These are phyloP conservation scores for Yamadazyma songkhlaensis DNA, from an alignment of 1,139 yeast species.

Conservation along the genomic window DNA sequence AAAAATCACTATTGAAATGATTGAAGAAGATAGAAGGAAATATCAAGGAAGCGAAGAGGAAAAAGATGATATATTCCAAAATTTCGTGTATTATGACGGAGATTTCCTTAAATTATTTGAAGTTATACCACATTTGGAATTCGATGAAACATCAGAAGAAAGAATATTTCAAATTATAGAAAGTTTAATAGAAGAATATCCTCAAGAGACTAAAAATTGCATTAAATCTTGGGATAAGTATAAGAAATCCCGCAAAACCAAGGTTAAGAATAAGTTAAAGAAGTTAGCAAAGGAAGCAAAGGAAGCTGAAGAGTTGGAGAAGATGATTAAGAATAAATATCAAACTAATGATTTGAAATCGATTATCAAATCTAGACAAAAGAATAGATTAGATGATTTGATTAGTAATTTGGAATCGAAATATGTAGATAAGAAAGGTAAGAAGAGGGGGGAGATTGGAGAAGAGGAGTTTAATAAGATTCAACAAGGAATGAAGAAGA, in stretches of 20 bases:
- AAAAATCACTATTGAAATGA: conserved; percentile 71
- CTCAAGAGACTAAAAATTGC: conserved; percentile 50
- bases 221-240: conserved; percentile 54
- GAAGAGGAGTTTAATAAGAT: conserved; percentile 32
- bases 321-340: conserved; percentile 40
- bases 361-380: conserved; percentile 47
- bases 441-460: conserved; percentile 33
- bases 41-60: conserved; percentile 74
- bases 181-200: conserved; percentile 48
- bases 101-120: conserved; percentile 70
- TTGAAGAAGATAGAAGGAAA: conserved; percentile 62
- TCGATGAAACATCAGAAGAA: conserved; percentile 56
- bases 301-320: conserved; percentile 64
- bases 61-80: conserved; percentile 55
- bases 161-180: conserved; percentile 57
- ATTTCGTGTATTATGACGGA: conserved; percentile 62
- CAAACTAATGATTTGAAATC: conserved; percentile 48
- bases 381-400: conserved; percentile 44
- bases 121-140: conserved; percentile 71
- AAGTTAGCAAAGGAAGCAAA: conserved; percentile 58
- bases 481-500: conserved; percentile 23
- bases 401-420: conserved; percentile 54
- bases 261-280: conserved; percentile 45
- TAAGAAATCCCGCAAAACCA: conserved; percentile 41
- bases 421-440: conserved; percentile 42